These are phyloP conservation scores for Fusarium mangiferae DNA, from an alignment of 2,329 filamentous ascomycete genomes.

Conservation along the genomic window DNA sequence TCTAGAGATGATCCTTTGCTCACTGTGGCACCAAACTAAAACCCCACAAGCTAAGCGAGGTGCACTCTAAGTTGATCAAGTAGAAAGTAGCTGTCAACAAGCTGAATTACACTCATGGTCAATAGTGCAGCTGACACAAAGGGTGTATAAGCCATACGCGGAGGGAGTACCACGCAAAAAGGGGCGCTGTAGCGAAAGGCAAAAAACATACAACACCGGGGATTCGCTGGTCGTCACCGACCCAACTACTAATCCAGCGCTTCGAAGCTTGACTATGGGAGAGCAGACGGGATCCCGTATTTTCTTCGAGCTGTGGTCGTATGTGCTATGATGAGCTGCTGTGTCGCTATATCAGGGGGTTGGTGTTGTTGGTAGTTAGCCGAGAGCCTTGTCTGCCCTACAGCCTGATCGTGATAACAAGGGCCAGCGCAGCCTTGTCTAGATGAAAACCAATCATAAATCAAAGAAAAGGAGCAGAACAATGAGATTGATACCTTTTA, in stretches of 20 bases:
- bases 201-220: slow-evolving; percentile 25
- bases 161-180: neutral
- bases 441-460: slow-evolving; percentile 1
- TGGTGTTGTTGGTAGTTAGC: neutral
- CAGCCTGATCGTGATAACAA: neutral
- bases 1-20: neutral
- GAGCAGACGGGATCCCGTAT: neutral
- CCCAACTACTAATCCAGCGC: neutral
- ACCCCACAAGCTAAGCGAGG: neutral
- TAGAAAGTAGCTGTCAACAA: neutral
- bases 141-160: neutral
- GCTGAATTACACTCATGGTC: neutral
- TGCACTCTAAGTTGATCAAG: neutral
- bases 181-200: neutral
- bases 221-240: neutral
- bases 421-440: neutral
- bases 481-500: fast-evolving
- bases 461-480: neutral
- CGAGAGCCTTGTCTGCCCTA: slow-evolving; percentile 6
- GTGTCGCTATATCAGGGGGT: neutral
- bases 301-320: slow-evolving; percentile 11
- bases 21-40: neutral
- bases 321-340: neutral
- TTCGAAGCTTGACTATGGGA: neutral
- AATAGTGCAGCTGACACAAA: too few relatives aligned